A percentile compares a stretch with the other conserved stretches of the same genome.
phyloP scores from a whole-genome alignment of 2,329 filamentous ascomycete species.

The Colletotrichum falcatum region DNA sequence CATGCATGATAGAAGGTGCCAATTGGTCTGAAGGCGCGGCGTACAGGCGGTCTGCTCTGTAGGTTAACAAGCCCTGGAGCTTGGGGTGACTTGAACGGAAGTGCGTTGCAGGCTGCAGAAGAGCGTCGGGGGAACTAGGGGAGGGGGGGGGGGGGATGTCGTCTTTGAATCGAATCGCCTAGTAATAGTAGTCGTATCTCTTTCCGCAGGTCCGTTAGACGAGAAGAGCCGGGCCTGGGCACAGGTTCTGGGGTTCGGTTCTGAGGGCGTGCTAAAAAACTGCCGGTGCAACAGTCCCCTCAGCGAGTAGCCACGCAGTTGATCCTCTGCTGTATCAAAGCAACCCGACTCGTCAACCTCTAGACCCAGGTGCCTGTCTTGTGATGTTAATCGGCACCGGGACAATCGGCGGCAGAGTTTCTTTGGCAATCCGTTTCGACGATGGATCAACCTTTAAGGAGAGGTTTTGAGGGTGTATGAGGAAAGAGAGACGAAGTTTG shows the following conservation, averaged over 20 bases:
- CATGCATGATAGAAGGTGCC: conserved; percentile 61
- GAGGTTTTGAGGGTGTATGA: conserved; percentile 3
- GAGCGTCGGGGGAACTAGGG: conserved; percentile 43
- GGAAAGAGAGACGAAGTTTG: conserved; percentile 21
- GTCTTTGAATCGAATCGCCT: conserved; percentile 22
- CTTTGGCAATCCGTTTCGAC: conserved; percentile 2
- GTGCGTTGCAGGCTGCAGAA: conserved; percentile 41
- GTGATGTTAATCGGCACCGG: background rate
- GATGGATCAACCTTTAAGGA: background rate
- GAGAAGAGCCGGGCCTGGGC: conserved; percentile 33
- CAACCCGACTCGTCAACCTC: conserved; percentile 10
- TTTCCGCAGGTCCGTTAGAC: conserved; percentile 45
- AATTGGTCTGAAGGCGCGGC: conserved; percentile 52
- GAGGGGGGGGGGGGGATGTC: conserved; percentile 44
- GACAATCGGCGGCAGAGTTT: background rate
- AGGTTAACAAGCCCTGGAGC: conserved; percentile 48
- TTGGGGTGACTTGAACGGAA: conserved; percentile 48
- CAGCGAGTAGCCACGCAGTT: conserved; percentile 29
- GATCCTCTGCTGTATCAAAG: conserved; percentile 30
- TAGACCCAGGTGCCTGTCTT: background rate
- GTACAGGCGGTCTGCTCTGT: conserved; percentile 51
- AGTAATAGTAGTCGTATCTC: conserved; percentile 12
- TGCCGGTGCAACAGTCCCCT: conserved; percentile 31
- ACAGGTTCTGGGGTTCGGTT: conserved; percentile 19
- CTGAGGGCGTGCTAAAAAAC: conserved; percentile 14